phyloP scores from a whole-genome alignment of 176 grass and related monocot species.

The Alloteropsis semialata region DNA sequence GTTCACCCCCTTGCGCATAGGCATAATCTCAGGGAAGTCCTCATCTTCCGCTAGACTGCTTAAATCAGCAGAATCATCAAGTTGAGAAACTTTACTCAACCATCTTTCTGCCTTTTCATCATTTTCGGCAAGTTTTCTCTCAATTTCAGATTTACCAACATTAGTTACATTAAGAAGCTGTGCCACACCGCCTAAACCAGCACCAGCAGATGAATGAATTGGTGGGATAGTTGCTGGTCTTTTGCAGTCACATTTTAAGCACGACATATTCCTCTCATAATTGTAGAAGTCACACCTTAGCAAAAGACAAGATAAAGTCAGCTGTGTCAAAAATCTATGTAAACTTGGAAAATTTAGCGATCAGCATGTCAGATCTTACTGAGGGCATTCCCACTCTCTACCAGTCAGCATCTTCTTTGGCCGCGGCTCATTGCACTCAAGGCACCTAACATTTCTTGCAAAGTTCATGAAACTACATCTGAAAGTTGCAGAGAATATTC shows the following conservation, averaged over 20 bases:
- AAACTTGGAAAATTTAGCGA: background rate
- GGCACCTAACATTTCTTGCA: slow-evolving; percentile 75
- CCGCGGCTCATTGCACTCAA: slow-evolving; percentile 74
- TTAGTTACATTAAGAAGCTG: slow-evolving; percentile 60
- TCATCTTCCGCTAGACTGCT: slow-evolving; percentile 57
- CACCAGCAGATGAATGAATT: slow-evolving; percentile 22
- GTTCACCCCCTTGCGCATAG: slow-evolving; percentile 70
- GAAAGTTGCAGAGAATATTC: slow-evolving; percentile 27
- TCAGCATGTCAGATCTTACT: slow-evolving; percentile 56
- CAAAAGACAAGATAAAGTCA: slow-evolving; percentile 37
- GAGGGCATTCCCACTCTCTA: slow-evolving; percentile 95
- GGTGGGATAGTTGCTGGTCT: slow-evolving; percentile 51
- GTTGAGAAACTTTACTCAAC: slow-evolving; percentile 75
- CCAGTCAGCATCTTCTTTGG: slow-evolving; percentile 76
- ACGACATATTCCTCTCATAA: slow-evolving; percentile 78
- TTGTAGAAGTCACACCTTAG: slow-evolving; percentile 93
- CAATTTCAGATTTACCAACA: slow-evolving; percentile 56
- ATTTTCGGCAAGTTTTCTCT: slow-evolving; percentile 58
- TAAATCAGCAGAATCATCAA: slow-evolving; percentile 58
- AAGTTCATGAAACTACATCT: slow-evolving; percentile 99
- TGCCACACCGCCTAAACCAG: slow-evolving; percentile 47
- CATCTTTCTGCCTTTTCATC: slow-evolving; percentile 78
- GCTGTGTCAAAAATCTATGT: background rate
- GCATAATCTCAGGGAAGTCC: slow-evolving; percentile 84
- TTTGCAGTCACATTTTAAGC: slow-evolving; percentile 85